Conservation (phyloP, 768 basidiomycete species). For the Suillus americanus region DNA sequence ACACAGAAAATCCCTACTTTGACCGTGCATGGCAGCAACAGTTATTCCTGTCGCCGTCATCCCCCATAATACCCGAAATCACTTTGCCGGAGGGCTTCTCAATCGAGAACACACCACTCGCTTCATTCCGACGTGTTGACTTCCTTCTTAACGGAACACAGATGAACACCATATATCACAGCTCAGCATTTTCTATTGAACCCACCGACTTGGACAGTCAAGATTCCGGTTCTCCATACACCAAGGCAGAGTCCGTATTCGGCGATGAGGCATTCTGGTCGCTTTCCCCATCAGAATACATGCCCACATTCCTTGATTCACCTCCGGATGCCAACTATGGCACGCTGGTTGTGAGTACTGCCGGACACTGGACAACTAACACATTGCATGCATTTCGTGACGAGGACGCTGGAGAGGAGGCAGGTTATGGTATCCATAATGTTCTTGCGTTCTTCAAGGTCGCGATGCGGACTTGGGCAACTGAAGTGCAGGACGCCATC, state of each 20-base stretch:
- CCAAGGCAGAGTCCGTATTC: constrained; percentile 44
- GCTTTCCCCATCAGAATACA: constrained; percentile 50
- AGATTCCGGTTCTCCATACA: constrained; percentile 20
- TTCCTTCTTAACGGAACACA: constrained; percentile 51
- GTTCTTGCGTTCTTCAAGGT: constrained; percentile 58
- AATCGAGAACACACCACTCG: constrained; percentile 57
- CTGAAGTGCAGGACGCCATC: constrained; percentile 46
- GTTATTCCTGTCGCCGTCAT: constrained; percentile 57
- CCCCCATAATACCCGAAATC: constrained; percentile 35
- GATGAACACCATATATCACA: constrained; percentile 44
- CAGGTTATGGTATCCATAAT: constrained; percentile 49
- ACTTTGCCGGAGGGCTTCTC: constrained; percentile 52
- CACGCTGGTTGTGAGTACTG: constrained; percentile 64
- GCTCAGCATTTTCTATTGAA: constrained; percentile 16
- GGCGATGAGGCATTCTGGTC: constrained; percentile 57
- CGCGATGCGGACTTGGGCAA: constrained; percentile 59
- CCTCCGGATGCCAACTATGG: constrained; percentile 54
- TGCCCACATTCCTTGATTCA: constrained; percentile 44
- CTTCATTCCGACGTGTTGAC: constrained; percentile 66
- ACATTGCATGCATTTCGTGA: constrained; percentile 45
- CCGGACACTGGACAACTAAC: constrained; percentile 67
- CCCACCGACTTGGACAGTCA: constrained; percentile 17
- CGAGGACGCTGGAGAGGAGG: constrained; percentile 27
- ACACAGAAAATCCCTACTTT: constrained; percentile 50
- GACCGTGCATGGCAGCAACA: constrained; percentile 69